Conservation (phyloP, 192 early-diverging fungal genomes). For the Backusella tuberculispora region DNA sequence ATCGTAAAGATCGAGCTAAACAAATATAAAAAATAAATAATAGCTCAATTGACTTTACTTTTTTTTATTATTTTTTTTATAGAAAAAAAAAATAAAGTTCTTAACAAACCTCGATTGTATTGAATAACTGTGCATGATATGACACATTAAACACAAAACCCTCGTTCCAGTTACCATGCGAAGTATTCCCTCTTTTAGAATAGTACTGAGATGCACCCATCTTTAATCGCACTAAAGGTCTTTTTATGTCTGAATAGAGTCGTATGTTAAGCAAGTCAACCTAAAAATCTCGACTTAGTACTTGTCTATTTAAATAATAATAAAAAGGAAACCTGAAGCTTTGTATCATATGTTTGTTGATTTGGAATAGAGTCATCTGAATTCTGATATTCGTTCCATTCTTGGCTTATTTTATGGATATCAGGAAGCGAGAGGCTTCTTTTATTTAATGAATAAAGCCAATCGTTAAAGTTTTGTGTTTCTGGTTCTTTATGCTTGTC, state of each 20-base stretch:
- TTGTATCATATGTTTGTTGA: slow-evolving; percentile 13
- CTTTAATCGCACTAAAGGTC: slow-evolving; percentile 28
- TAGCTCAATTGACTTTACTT: not conserved
- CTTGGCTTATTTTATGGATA: slow-evolving; percentile 24
- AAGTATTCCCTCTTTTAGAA: slow-evolving; percentile 44
- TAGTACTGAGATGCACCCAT: slow-evolving; percentile 35
- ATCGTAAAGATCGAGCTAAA: slow-evolving; percentile 40
- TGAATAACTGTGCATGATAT: slow-evolving; percentile 77
- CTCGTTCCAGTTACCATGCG: slow-evolving; percentile 73
- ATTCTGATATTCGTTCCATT: slow-evolving; percentile 23
- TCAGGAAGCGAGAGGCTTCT: slow-evolving; percentile 32
- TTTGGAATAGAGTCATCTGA: not conserved
- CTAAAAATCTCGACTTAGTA: slow-evolving; percentile 15
- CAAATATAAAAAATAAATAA: not conserved
- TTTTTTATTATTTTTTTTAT: not conserved
- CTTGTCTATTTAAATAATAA: not conserved
- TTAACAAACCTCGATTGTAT: slow-evolving; percentile 54
- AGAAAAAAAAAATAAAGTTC: too few relatives aligned
- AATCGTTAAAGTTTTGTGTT: slow-evolving; percentile 3
- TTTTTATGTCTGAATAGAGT: slow-evolving; percentile 10
- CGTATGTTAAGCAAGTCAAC: slow-evolving; percentile 32
- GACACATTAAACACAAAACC: slow-evolving; percentile 71
- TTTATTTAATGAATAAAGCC: not conserved
- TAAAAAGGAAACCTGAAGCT: not conserved
- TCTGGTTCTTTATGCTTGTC: not conserved